Evolutionary conservation across 306 rosid genomes (phyloP), one percentile per base, ranked within the genome.

Genomic region (Trichosanthes cucumerina): DNA sequence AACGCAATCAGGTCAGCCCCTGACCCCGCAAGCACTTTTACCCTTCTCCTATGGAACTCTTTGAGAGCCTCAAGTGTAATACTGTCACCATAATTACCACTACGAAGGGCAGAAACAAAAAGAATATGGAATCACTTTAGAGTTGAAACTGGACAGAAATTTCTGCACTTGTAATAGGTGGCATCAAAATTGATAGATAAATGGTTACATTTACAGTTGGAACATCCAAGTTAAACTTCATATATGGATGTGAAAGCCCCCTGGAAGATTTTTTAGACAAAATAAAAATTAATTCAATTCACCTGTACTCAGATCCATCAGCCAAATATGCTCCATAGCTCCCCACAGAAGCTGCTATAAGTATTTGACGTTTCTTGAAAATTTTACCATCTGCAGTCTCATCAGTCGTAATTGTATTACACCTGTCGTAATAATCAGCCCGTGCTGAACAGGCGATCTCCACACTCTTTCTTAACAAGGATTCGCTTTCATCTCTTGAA

Each of bases 251-350:
- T 71, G 8, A 46, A 71, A 71, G 3, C 23, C 77, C 31, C 1
- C 59, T 7, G 0, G 43, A 72, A 24, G 19, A 14, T 34, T 16
- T 10, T 24, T 24, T 44, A 14, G 52, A 49, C 15, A 12, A 70
- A 44, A 19, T 18, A 1, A 44, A 70, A 39, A 70, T 23, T 2
- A 24, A 66, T 18, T 68, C 24, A 16, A 75, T 39, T 64, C 31
- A 78, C 81, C 87, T 79, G 72, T 83, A 82, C 59, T 79, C 87
- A 11, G 88, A 85, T 52, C 85, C 85, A 81, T 85, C 95, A 18
- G 96, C 91, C 83, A 92, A 85, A 84, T 89, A 90, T 21, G 98
- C 97, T 1, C 97, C 98, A 79, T 92, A 94, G 79, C 98, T 94
- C 71, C 98, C 98, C 31, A 92, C 92, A 14, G 98, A 94, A 78